Percentiles rank a stretch among this genome's conserved stretches.
Conservation (phyloP, 1,139 yeast genomes). For the Meyerozyma athensensis region DNA sequence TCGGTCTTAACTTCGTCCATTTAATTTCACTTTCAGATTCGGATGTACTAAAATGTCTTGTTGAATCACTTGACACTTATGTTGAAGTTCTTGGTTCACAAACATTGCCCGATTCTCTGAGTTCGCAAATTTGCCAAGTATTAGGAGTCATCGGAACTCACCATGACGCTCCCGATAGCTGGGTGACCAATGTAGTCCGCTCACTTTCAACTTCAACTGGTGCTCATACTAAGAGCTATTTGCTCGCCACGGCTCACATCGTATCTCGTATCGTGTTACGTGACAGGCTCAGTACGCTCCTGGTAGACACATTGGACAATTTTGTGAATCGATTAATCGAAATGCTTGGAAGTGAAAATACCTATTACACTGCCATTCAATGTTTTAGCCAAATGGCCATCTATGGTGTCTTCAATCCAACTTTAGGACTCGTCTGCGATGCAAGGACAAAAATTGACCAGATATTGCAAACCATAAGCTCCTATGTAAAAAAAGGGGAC, state of each 20-base stretch:
- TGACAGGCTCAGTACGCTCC: constrained; percentile 23
- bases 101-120: constrained; percentile 29
- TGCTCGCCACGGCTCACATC: constrained; percentile 43
- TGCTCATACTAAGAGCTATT: constrained; percentile 13
- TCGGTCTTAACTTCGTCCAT: constrained; percentile 26
- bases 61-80: constrained; percentile 15
- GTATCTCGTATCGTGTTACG: constrained; percentile 48
- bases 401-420: constrained; percentile 42
- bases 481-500: constrained; percentile 50
- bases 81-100: constrained; percentile 21
- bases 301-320: constrained; percentile 12
- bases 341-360: constrained; percentile 16
- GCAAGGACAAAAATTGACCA: constrained; percentile 13
- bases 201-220: constrained; percentile 1
- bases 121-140: constrained; percentile 38
- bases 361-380: constrained; percentile 33
- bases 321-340: constrained; percentile 15
- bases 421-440: constrained; percentile 6
- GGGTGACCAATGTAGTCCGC: constrained; percentile 9
- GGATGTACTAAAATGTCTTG: constrained; percentile 20
- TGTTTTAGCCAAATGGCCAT: constrained; percentile 53
- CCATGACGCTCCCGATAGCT: constrained; percentile 16
- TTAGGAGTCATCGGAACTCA: constrained; percentile 58
- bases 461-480: constrained; percentile 29
- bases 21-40: constrained; percentile 35